Conservation (phyloP, 2,329 filamentous ascomycete genomes). For the Alternaria incomplexa region DNA sequence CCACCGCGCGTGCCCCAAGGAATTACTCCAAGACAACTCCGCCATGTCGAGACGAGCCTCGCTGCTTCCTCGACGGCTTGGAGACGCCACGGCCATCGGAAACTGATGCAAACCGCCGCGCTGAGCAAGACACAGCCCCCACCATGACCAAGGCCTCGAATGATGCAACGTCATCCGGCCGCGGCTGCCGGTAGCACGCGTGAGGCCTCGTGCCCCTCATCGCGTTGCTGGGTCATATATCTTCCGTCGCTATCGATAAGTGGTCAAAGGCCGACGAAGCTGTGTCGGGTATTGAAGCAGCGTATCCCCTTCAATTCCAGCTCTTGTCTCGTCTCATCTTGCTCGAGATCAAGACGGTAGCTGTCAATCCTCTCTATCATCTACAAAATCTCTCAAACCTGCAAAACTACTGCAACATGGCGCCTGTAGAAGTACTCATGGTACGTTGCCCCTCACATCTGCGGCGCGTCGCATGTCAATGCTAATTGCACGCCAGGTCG, state of each 20-base stretch:
- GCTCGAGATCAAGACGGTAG: neutral
- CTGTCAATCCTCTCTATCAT: slow-evolving; percentile 8
- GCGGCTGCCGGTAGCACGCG: slow-evolving; percentile 39
- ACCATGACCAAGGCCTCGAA: neutral
- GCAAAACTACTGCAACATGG: slow-evolving; percentile 45
- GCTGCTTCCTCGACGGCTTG: neutral
- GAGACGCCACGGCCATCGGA: neutral
- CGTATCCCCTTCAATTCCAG: slow-evolving; percentile 9
- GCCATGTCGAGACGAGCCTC: neutral
- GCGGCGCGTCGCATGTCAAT: neutral
- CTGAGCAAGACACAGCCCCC: neutral
- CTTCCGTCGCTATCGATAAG: slow-evolving; percentile 35
- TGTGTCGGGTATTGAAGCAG: slow-evolving; percentile 12
- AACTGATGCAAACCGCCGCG: neutral
- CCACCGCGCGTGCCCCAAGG: neutral
- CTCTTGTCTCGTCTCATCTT: slow-evolving; percentile 2
- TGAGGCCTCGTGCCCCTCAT: slow-evolving; percentile 35
- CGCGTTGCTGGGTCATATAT: slow-evolving; percentile 24
- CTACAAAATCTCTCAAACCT: neutral
- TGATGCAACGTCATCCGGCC: slow-evolving; percentile 28
- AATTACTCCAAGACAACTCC: neutral
- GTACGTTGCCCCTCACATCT: slow-evolving; percentile 35
- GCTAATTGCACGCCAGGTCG: slow-evolving; percentile 60
- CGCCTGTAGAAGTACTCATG: slow-evolving; percentile 58
- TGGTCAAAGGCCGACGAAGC: slow-evolving; percentile 27